phyloP scores from a whole-genome alignment of 352 stramenopile species.

The Globisporangium recalcitrans region DNA sequence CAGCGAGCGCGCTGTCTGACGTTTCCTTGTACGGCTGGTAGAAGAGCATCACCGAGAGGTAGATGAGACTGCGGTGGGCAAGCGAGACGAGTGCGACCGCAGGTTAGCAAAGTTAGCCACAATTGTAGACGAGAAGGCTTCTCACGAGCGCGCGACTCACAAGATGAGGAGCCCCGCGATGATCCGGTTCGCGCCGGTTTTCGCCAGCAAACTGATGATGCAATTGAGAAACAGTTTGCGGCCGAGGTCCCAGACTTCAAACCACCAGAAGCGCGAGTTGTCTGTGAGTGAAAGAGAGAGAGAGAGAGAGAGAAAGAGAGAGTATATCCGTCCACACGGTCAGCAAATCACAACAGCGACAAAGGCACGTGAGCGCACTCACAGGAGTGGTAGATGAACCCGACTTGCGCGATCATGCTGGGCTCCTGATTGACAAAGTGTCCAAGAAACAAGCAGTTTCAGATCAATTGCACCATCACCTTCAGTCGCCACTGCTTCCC shows the following conservation, averaged over 20 bases:
- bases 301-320: background rate
- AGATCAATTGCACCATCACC: background rate
- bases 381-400: slow-evolving; percentile 81
- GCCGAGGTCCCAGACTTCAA: slow-evolving; percentile 70
- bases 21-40: slow-evolving; percentile 58
- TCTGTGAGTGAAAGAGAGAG: slow-evolving; percentile 24
- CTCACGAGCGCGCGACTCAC: slow-evolving; percentile 25
- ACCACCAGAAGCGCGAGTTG: slow-evolving; percentile 63
- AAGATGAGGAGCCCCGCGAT: slow-evolving; percentile 64
- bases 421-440: slow-evolving; percentile 35
- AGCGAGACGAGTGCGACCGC: background rate
- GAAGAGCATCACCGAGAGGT: slow-evolving; percentile 71
- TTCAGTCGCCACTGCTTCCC: background rate
- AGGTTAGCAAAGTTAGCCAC: background rate
- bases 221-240: slow-evolving; percentile 73
- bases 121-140: background rate
- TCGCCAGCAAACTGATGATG: slow-evolving; percentile 53
- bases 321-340: background rate
- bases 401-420: slow-evolving; percentile 67
- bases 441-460: background rate
- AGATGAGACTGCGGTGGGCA: slow-evolving; percentile 42
- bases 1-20: slow-evolving; percentile 58
- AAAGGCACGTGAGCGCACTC: slow-evolving; percentile 8
- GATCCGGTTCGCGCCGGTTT: slow-evolving; percentile 59
- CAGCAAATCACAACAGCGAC: background rate